phyloP scores from a whole-genome alignment of 2,329 filamentous ascomycete species.

The Pseudogymnoascus verrucosus region DNA sequence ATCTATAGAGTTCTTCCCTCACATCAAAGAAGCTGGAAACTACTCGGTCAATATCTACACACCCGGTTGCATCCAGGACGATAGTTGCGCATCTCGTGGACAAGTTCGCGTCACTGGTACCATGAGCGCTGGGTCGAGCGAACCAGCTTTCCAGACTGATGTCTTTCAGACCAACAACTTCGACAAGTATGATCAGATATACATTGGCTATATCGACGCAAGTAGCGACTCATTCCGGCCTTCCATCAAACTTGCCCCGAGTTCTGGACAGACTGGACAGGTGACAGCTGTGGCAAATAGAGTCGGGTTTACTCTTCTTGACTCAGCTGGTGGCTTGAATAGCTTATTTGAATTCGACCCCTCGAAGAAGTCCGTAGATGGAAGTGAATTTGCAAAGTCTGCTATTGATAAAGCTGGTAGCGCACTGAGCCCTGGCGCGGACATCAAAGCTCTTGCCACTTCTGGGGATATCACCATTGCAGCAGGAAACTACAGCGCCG shows the following conservation, averaged over 20 bases:
- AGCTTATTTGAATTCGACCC: conserved; percentile 87
- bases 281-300: conserved; percentile 84
- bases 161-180: conserved; percentile 90
- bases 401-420: conserved; percentile 69
- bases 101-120: conserved; percentile 72
- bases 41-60: conserved; percentile 90
- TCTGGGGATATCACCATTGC: conserved; percentile 61
- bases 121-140: conserved; percentile 46
- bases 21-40: conserved; percentile 81
- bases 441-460: conserved; percentile 60
- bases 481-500: conserved; percentile 74
- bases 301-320: conserved; percentile 67
- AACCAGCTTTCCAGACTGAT: conserved; percentile 45
- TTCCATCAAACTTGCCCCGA: conserved; percentile 67
- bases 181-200: conserved; percentile 94
- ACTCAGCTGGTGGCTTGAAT: conserved; percentile 73
- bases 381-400: conserved; percentile 59
- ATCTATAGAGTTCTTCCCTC: conserved; percentile 70
- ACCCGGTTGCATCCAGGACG: conserved; percentile 77
- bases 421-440: conserved; percentile 58
- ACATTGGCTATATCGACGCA: conserved; percentile 75
- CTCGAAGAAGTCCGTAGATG: conserved; percentile 46
- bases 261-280: conserved; percentile 50
- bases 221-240: conserved; percentile 67
- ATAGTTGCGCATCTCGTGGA: conserved; percentile 67